Conservation (phyloP, 495 filamentous ascomycete species). For the Rusavskia elegans region DNA sequence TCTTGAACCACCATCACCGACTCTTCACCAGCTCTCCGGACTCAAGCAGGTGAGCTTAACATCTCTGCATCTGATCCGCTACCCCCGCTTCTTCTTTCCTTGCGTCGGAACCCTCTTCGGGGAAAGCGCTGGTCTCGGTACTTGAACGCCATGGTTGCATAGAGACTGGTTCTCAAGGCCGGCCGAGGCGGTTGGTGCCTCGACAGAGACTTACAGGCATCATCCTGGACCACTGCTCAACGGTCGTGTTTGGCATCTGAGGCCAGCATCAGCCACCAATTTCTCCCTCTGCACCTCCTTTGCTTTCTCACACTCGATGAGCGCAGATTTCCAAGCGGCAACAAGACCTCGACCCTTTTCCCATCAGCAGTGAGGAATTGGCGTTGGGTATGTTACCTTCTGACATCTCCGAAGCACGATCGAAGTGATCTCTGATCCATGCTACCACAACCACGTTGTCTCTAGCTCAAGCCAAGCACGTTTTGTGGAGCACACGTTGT, state of each 20-base stretch:
- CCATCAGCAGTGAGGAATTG: too few relatives aligned
- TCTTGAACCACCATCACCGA: too few relatives aligned
- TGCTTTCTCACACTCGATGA: not conserved
- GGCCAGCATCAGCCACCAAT: not conserved
- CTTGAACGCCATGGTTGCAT: not conserved
- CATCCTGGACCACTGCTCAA: not conserved
- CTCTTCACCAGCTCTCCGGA: too few relatives aligned
- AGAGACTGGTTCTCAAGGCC: not conserved
- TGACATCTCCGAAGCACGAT: too few relatives aligned
- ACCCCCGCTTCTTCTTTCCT: not conserved
- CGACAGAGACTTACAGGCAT: not conserved
- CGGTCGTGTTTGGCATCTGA: not conserved
- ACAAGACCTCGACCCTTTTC: too few relatives aligned
- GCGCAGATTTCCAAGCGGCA: not conserved
- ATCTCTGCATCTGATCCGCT: not conserved
- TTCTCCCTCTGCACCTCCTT: not conserved
- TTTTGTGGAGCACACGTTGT: not conserved
- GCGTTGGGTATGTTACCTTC: too few relatives aligned
- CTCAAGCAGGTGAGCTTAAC: not conserved
- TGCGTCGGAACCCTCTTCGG: not conserved
- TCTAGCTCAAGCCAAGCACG: not conserved
- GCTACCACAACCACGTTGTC: not conserved
- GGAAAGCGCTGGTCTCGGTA: not conserved
- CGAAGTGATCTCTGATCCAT: too few relatives aligned
- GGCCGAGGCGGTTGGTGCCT: not conserved